A percentile compares a stretch with the other conserved stretches of the same genome.
Evolutionary conservation across 805 yeast species (phyloP).

Genomic region (Ogataea naganishii): DNA sequence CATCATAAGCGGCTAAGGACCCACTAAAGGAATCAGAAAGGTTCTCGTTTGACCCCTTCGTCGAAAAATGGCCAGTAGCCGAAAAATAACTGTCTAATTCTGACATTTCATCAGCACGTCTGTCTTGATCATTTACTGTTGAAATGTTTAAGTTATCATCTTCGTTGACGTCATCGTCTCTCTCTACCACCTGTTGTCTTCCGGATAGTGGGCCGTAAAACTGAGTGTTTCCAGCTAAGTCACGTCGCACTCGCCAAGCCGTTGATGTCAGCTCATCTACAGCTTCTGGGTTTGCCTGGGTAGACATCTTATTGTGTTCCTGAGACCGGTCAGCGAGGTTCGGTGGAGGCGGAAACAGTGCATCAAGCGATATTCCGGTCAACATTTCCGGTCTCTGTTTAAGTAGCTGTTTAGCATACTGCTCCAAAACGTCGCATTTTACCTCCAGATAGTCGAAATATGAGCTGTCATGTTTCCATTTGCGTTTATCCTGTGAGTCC

Average conservation of each 20-base stretch:
- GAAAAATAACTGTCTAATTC: no score
- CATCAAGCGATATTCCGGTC: conserved; percentile 4
- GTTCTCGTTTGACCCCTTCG: no score
- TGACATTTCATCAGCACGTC: no score
- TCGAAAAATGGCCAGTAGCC: no score
- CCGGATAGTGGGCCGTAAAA: conserved; percentile 29
- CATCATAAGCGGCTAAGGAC: no score
- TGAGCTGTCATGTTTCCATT: conserved; percentile 23
- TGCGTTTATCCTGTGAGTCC: conserved; percentile 16
- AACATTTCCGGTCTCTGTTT: conserved; percentile 13
- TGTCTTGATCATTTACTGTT: no score
- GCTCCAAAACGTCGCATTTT: conserved; percentile 19
- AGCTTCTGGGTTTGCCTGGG: conserved; percentile 18
- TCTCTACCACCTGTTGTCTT: conserved; percentile 20
- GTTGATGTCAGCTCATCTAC: conserved; percentile 24
- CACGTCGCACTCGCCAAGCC: conserved; percentile 24
- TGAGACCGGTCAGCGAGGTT: no score
- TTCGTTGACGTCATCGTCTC: conserved; percentile 6
- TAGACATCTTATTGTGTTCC: conserved; percentile 6
- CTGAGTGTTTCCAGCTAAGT: conserved; percentile 17
- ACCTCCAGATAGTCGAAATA: conserved; percentile 22
- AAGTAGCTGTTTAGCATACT: conserved; percentile 16
- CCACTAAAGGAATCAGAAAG: conserved; percentile 4
- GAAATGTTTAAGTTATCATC: no score
- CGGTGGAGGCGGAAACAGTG: conserved; percentile 8